Conservation (phyloP, 352 stramenopile genomes). For the Pythium grandisporangium region DNA sequence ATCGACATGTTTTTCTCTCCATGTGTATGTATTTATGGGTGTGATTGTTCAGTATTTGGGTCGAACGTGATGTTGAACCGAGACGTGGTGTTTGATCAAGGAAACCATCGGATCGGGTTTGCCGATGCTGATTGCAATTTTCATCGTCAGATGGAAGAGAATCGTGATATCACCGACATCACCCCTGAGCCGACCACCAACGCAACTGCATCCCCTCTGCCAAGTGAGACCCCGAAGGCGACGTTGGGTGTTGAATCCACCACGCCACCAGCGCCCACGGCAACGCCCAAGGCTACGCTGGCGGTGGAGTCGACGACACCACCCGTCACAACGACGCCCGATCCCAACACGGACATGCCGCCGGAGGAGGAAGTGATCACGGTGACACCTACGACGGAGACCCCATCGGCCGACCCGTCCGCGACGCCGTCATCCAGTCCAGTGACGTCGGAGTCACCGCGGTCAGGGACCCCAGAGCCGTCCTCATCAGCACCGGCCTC, state of each 20-base stretch:
- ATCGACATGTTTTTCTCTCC: too few species aligned
- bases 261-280: background rate
- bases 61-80: constrained; percentile 79
- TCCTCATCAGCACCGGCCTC: too few species aligned
- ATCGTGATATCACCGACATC: background rate
- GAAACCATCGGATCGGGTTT: constrained; percentile 69
- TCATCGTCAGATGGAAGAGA: constrained; percentile 1
- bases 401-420: background rate
- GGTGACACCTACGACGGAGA: constrained; percentile 2
- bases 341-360: too few species aligned
- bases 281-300: background rate
- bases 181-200: constrained; percentile 3
- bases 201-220: background rate
- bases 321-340: too few species aligned
- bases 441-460: too few species aligned
- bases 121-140: constrained; percentile 54
- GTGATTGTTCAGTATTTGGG: constrained; percentile 42
- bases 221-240: constrained; percentile 1
- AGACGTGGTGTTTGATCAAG: constrained; percentile 75
- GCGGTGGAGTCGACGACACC: constrained; percentile 1
- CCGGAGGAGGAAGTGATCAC: too few species aligned
- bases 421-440: too few species aligned
- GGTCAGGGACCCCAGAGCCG: constrained; percentile 3
- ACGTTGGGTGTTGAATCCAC: constrained; percentile 1
- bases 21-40: background rate